Conservation (phyloP, 2,329 filamentous ascomycete genomes). For the Colletotrichum sp. region DNA sequence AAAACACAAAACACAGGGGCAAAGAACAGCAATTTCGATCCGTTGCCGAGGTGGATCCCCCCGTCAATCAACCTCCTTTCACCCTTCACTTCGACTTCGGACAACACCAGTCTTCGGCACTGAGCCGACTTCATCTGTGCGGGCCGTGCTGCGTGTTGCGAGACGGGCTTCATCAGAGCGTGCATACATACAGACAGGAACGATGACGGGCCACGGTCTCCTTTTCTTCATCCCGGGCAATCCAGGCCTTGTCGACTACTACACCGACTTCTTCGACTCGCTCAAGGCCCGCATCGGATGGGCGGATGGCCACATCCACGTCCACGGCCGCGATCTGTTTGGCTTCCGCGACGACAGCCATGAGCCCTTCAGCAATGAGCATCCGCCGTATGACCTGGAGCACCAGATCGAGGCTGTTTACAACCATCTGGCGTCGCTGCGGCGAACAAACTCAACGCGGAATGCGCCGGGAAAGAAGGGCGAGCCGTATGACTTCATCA, state of each 20-base stretch:
- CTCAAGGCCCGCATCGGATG: slow-evolving; percentile 30
- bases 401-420: slow-evolving; percentile 55
- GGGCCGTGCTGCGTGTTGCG: slow-evolving; percentile 11
- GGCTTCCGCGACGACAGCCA: slow-evolving; percentile 63
- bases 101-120: background rate
- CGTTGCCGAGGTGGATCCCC: background rate
- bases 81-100: background rate
- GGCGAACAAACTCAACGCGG: slow-evolving; percentile 30
- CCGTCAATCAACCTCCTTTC: background rate
- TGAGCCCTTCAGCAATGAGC: slow-evolving; percentile 43
- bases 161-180: background rate
- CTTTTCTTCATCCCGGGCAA: slow-evolving; percentile 80
- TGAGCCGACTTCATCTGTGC: slow-evolving; percentile 2
- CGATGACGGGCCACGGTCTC: slow-evolving; percentile 43
- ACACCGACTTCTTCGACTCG: slow-evolving; percentile 66
- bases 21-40: background rate
- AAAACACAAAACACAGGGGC: background rate
- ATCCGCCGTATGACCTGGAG: slow-evolving; percentile 56
- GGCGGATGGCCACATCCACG: slow-evolving; percentile 47
- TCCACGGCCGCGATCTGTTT: slow-evolving; percentile 62
- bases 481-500: slow-evolving; percentile 58
- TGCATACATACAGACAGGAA: background rate
- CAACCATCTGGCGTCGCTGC: slow-evolving; percentile 35
- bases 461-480: slow-evolving; percentile 30
- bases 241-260: slow-evolving; percentile 77